These are phyloP conservation scores for Ascochyta lentis DNA, from an alignment of 2,329 filamentous ascomycete genomes.

Conservation along the genomic window DNA sequence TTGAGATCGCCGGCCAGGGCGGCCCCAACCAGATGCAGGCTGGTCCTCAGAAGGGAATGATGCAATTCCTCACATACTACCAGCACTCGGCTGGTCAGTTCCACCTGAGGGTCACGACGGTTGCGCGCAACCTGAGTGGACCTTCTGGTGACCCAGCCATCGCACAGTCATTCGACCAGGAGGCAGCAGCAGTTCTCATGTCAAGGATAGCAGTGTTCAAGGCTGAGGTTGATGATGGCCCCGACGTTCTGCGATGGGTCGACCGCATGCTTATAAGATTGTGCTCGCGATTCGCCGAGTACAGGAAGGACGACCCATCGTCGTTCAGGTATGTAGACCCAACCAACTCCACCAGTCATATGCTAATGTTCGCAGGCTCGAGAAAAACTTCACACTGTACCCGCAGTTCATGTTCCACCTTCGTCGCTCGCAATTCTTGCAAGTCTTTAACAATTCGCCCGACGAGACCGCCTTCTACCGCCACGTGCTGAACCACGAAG, in stretches of 20 bases:
- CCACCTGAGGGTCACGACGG: constrained; percentile 93
- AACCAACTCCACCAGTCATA: constrained; percentile 67
- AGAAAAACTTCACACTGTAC: constrained; percentile 99
- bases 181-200: constrained; percentile 97
- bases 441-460: constrained; percentile 99
- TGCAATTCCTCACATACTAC: constrained; percentile 98
- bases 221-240: constrained; percentile 96
- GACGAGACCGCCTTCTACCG: constrained; percentile 99
- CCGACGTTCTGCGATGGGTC: constrained; percentile 98
- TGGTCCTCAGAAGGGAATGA: constrained; percentile 88
- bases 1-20: constrained; percentile 94
- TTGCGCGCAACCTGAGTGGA: constrained; percentile 88
- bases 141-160: constrained; percentile 94
- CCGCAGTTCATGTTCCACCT: constrained; percentile 99
- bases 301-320: constrained; percentile 95
- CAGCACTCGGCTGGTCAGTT: constrained; percentile 97
- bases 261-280: constrained; percentile 97
- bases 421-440: constrained; percentile 93
- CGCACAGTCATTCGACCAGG: constrained; percentile 96
- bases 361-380: constrained; percentile 58
- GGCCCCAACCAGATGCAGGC: constrained; percentile 85
- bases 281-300: constrained; percentile 96
- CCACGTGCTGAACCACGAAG: constrained; percentile 95
- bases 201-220: constrained; percentile 99
- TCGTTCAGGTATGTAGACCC: constrained; percentile 72